phyloP scores from a whole-genome alignment of 2,329 filamentous ascomycete genomes.

The Zymoseptoria passerinii region DNA sequence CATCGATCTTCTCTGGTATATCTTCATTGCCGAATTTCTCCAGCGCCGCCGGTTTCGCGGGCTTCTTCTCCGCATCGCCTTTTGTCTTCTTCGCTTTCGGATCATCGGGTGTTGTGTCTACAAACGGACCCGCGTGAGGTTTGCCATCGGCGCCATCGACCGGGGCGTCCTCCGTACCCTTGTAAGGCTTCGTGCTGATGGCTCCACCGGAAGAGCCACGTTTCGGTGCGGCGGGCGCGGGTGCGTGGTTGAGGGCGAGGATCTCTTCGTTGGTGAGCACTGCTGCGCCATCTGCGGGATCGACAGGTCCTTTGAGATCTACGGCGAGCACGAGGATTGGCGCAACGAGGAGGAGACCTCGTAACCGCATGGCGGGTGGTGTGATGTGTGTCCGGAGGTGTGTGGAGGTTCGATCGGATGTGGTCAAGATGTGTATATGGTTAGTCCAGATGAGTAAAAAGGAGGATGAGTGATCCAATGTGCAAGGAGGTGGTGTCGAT shows the following conservation, averaged over 20 bases:
- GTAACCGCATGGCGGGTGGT: constrained; percentile 50
- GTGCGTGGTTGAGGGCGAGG: constrained; percentile 17
- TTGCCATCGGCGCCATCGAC: constrained; percentile 91
- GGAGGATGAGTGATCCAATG: no score
- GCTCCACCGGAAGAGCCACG: background rate
- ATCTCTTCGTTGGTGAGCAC: constrained; percentile 22
- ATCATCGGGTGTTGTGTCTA: constrained; percentile 43
- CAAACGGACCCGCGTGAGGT: constrained; percentile 78
- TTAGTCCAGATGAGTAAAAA: no score
- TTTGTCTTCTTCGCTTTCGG: constrained; percentile 18
- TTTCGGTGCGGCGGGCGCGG: constrained; percentile 15
- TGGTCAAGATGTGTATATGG: no score
- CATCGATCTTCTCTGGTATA: constrained; percentile 55
- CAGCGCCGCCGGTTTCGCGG: constrained; percentile 41
- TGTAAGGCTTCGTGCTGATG: constrained; percentile 20
- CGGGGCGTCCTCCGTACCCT: constrained; percentile 69
- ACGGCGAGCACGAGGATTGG: constrained; percentile 49
- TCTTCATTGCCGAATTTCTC: constrained; percentile 30
- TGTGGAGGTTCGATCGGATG: no score
- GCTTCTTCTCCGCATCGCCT: constrained; percentile 15
- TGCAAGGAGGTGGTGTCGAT: no score
- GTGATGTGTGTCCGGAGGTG: background rate
- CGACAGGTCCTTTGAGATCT: constrained; percentile 3
- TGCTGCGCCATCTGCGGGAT: constrained; percentile 9
- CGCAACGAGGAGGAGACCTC: constrained; percentile 47